Evolutionary conservation across 2,329 filamentous ascomycete species (phyloP).

Genomic region (Verticillium alfalfae): DNA sequence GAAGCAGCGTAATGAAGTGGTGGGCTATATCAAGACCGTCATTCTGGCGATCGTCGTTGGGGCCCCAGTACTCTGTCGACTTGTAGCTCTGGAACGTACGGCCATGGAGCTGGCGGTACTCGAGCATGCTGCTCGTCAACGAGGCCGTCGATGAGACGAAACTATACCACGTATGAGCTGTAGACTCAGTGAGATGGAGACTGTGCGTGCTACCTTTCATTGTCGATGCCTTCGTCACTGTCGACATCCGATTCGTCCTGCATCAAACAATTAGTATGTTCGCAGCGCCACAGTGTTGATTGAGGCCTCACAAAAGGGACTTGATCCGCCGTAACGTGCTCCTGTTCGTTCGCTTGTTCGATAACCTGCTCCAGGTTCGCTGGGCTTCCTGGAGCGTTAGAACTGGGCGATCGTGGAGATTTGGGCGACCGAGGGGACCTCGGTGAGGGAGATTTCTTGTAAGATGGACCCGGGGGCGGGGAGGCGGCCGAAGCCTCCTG

Average conservation of each 20-base stretch:
- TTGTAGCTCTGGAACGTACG: slow-evolving; percentile 22
- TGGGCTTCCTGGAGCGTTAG: background rate
- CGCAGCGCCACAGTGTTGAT: background rate
- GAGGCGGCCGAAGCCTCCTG: background rate
- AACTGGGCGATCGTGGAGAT: background rate
- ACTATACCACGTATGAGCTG: background rate
- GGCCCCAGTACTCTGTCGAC: slow-evolving; percentile 17
- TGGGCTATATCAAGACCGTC: slow-evolving; percentile 18
- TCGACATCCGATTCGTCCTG: background rate
- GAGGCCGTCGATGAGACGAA: slow-evolving; percentile 15
- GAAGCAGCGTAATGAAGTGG: slow-evolving; percentile 16
- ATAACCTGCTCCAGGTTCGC: no score
- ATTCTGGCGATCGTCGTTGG: slow-evolving; percentile 19
- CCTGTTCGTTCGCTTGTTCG: no score
- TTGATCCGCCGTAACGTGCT: background rate
- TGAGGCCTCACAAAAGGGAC: background rate
- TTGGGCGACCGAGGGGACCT: background rate
- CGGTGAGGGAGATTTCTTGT: background rate
- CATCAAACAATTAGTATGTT: background rate
- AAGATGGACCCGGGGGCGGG: background rate
- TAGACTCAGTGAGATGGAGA: background rate
- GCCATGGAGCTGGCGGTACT: slow-evolving; percentile 23
- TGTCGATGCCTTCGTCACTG: background rate
- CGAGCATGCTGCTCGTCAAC: slow-evolving; percentile 23
- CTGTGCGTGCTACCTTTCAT: background rate